Percentiles rank a stretch among this genome's conserved stretches.
These are phyloP conservation scores for Podosphaera xanthii DNA, from an alignment of 2,329 filamentous ascomycete genomes.

Conservation along the genomic window DNA sequence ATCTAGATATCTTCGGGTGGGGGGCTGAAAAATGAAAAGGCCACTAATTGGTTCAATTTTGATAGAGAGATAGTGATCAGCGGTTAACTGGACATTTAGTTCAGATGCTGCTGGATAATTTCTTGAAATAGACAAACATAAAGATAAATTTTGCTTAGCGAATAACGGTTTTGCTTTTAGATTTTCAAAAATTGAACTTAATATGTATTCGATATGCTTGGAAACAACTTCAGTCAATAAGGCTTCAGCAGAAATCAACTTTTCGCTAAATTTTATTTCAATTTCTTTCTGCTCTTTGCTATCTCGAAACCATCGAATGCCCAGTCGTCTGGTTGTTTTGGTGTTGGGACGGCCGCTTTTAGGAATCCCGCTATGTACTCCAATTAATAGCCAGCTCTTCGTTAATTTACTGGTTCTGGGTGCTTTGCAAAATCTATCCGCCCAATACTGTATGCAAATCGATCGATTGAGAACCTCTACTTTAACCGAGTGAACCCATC, in stretches of 20 bases:
- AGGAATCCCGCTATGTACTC: slow-evolving; percentile 42
- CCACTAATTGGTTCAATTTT: slow-evolving; percentile 61
- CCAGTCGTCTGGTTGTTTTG: slow-evolving; percentile 30
- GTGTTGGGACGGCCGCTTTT: slow-evolving; percentile 21
- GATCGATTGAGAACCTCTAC: slow-evolving; percentile 63
- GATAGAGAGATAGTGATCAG: slow-evolving; percentile 34
- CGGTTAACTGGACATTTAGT: slow-evolving; percentile 46
- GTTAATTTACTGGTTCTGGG: slow-evolving; percentile 22
- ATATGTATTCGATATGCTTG: slow-evolving; percentile 47
- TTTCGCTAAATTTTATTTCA: slow-evolving; percentile 43
- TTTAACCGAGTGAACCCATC: slow-evolving; percentile 58
- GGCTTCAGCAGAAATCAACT: slow-evolving; percentile 46
- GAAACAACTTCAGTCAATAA: slow-evolving; percentile 55
- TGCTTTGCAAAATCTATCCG: slow-evolving; percentile 25
- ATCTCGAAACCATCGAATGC: slow-evolving; percentile 64
- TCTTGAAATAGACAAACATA: slow-evolving; percentile 33
- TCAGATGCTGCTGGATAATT: slow-evolving; percentile 42
- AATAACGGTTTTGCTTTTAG: slow-evolving; percentile 39
- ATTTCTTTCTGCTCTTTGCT: slow-evolving; percentile 48
- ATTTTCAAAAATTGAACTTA: slow-evolving; percentile 40
- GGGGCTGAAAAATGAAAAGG: slow-evolving; percentile 46
- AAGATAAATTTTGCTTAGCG: slow-evolving; percentile 30
- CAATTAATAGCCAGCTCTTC: slow-evolving; percentile 84
- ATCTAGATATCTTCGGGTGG: slow-evolving; percentile 29
- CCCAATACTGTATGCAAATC: slow-evolving; percentile 82